Evolutionary conservation across 2,329 filamentous ascomycete genomes (phyloP).

Genomic region (Colletotrichum liaoningense): DNA sequence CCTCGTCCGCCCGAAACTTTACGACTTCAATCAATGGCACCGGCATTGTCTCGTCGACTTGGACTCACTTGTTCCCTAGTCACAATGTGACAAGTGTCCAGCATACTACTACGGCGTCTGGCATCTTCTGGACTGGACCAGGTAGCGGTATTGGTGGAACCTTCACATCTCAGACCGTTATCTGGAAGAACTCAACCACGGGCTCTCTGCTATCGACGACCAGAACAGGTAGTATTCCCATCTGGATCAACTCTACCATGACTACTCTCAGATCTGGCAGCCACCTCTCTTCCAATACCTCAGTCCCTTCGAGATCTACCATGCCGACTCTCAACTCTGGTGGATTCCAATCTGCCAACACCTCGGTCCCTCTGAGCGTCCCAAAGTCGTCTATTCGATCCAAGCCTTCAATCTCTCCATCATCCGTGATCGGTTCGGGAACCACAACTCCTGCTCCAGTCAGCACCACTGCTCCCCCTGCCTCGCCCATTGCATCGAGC

Average conservation of each 20-base stretch:
- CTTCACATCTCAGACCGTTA: not conserved
- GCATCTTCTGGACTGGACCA: not conserved
- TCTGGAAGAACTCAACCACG: not conserved
- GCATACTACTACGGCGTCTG: not conserved
- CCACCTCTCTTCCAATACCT: too few species aligned
- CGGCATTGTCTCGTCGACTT: not conserved
- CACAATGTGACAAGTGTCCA: not conserved
- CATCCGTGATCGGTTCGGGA: not conserved
- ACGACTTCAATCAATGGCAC: not conserved
- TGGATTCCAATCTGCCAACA: not conserved
- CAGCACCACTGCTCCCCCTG: not conserved
- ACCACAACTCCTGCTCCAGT: too few species aligned
- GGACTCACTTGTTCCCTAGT: not conserved
- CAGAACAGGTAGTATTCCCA: not conserved
- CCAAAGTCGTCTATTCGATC: not conserved
- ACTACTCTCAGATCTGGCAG: not conserved
- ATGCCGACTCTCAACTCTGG: not conserved
- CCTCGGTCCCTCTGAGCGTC: not conserved
- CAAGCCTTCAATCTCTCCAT: not conserved
- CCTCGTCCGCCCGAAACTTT: not conserved
- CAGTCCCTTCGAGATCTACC: not conserved
- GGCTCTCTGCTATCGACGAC: not conserved
- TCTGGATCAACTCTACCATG: not conserved
- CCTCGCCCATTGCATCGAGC: constrained; percentile 15
- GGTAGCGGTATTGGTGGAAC: not conserved